Base-by-base conservation (phyloP, 2,329 filamentous ascomycete species). In the Ambrosiella xylebori region DNA sequence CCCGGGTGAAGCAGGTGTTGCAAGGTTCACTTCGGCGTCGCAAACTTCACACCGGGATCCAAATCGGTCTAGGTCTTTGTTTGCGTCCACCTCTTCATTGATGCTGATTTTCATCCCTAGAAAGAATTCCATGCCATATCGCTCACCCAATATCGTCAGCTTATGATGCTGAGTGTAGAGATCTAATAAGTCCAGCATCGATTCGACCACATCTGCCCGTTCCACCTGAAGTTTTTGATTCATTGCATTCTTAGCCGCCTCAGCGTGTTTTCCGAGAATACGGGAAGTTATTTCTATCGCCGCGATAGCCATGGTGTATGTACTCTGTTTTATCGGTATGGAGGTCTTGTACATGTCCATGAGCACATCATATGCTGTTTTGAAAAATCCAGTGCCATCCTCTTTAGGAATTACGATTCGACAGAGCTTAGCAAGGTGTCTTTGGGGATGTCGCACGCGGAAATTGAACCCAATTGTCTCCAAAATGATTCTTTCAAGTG, bases 401-500 rank as follows among this genome's bases (percentile, higher is more conserved):
- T 73, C 70, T 1, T 63, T 64, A 39, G 68, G 70, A 13, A 78
- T 67, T 58, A 84, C 75, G 51, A 72, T 71, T 65, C 84, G 80
- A 55, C 82, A 76, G 35, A 95, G 76, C 71, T 97, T 97, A 63
- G 88, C 77, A 47, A 97, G 74, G 19, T 88, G 76, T 62, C 89
- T 87, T 64, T 96, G 88, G 0, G 91, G 89, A 65, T 95, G 86
- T 41, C 89, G 83, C 59, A 84, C 90, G 40, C 90, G 82, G 67
- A 97, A 97, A 69, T 98, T 91, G 69, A 98, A 98, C 62, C 86
- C 85, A 37, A 90, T 85, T 1, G 88, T 85, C 71, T 98, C 93
- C 56, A 98, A 82, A 70, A 97, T 94, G 58, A 95, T 79, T 4
- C 93, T 81, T 71, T 98, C 93, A 2, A 97, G 79, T 1, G 88